Percentiles rank a stretch among this genome's conserved stretches.
phyloP scores from a whole-genome alignment of 108 stramenopile species.

The Pseudonitzschia multiseries region DNA sequence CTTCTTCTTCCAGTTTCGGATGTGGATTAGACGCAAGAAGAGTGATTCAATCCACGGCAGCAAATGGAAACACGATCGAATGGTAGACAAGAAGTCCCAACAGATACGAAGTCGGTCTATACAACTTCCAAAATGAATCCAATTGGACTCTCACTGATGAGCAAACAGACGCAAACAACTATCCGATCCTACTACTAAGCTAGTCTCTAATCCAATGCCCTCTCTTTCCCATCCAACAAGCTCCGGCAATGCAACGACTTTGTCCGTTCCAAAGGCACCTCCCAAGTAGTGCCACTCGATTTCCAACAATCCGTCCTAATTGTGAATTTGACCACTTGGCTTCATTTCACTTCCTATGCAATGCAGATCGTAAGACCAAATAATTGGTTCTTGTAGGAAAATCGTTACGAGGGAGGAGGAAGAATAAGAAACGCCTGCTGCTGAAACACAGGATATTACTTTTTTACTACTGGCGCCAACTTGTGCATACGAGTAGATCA shows the following conservation, averaged over 20 bases:
- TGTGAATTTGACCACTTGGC: background rate
- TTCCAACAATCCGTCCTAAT: background rate
- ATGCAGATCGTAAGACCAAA: background rate
- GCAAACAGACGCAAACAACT: background rate
- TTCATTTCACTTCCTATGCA: background rate
- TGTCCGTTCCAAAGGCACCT: background rate
- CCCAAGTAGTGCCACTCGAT: background rate
- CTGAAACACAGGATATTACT: background rate
- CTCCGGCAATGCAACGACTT: background rate
- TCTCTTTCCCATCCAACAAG: background rate
- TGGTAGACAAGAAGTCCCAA: background rate
- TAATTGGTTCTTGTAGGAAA: background rate
- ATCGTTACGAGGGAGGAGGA: background rate
- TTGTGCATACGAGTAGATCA: background rate
- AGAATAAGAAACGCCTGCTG: background rate
- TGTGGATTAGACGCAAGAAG: background rate
- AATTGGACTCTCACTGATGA: background rate
- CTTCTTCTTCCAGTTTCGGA: background rate
- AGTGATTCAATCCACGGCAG: background rate
- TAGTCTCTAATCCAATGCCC: slow-evolving; percentile 5
- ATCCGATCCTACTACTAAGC: slow-evolving; percentile 1
- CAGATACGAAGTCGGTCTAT: background rate
- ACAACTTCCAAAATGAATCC: background rate
- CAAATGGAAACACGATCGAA: background rate
- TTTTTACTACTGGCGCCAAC: background rate